Percentiles rank a stretch among this genome's conserved stretches.
Evolutionary conservation across 257 asterid species (phyloP).

Genomic region (Solanum lycopersicoides): DNA sequence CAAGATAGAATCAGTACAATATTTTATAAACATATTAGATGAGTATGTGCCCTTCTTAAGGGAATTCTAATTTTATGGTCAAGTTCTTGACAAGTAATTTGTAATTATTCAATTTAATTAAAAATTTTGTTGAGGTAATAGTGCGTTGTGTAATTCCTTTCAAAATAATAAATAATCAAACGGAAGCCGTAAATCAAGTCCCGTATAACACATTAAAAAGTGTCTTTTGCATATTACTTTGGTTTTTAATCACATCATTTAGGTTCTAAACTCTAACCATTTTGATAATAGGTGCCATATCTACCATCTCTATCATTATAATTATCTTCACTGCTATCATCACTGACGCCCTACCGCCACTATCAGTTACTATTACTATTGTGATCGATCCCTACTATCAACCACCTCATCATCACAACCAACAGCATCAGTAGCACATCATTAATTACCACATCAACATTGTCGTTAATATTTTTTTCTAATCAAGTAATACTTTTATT

Average conservation of each 20-base stretch:
- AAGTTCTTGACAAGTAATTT: background rate
- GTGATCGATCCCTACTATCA: background rate
- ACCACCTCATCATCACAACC: background rate
- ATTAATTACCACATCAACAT: background rate
- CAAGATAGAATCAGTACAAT: background rate
- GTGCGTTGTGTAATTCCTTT: background rate
- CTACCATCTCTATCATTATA: background rate
- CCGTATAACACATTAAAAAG: no score
- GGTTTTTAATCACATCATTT: background rate
- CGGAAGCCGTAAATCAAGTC: background rate
- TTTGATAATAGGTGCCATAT: accelerated
- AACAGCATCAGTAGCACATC: background rate
- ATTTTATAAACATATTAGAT: background rate
- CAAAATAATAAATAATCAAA: background rate
- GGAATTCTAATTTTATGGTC: background rate
- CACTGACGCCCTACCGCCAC: background rate
- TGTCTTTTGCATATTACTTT: no score
- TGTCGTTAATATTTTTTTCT: no score
- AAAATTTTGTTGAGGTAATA: background rate
- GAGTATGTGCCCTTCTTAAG: background rate
- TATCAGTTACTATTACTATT: background rate
- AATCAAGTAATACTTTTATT: no score
- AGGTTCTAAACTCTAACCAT: background rate
- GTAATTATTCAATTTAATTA: no score
- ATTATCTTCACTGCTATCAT: background rate